These are phyloP conservation scores for Colletotrichum sp. DNA, from an alignment of 2,329 filamentous ascomycete genomes.

Conservation along the genomic window DNA sequence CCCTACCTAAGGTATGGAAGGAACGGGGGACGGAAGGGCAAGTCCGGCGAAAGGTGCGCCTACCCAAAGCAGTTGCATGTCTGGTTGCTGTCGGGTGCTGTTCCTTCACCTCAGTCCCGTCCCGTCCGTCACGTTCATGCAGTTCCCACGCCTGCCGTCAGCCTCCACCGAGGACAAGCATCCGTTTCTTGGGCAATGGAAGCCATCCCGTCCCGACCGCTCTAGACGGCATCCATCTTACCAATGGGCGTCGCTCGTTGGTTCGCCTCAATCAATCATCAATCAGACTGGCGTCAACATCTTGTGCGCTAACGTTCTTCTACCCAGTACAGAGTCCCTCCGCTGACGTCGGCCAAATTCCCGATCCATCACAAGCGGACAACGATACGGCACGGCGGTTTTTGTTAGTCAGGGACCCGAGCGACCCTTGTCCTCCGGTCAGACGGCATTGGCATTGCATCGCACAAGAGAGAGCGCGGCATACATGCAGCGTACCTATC, in stretches of 20 bases:
- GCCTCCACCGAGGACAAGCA: background rate
- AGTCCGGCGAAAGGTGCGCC: background rate
- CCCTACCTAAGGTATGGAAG: too few species aligned
- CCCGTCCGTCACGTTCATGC: background rate
- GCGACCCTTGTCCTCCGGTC: background rate
- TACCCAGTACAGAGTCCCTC: background rate
- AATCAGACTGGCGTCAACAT: background rate
- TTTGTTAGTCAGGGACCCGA: constrained; percentile 5
- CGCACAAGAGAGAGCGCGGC: background rate
- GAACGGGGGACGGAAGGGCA: background rate
- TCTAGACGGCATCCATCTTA: background rate
- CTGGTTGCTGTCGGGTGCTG: background rate
- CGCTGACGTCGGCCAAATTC: constrained; percentile 17
- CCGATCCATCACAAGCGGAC: background rate
- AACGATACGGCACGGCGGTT: background rate
- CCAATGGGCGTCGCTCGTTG: background rate
- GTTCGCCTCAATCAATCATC: background rate
- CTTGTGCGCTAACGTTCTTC: background rate
- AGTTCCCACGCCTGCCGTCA: background rate
- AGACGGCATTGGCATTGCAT: background rate
- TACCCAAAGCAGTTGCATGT: background rate
- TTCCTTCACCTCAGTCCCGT: background rate
- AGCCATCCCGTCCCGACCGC: background rate
- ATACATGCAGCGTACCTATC: background rate
- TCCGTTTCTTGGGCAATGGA: background rate